Evolutionary conservation across 345 rosid genomes (phyloP).

Genomic region (Euphorbia pulcherrima): DNA sequence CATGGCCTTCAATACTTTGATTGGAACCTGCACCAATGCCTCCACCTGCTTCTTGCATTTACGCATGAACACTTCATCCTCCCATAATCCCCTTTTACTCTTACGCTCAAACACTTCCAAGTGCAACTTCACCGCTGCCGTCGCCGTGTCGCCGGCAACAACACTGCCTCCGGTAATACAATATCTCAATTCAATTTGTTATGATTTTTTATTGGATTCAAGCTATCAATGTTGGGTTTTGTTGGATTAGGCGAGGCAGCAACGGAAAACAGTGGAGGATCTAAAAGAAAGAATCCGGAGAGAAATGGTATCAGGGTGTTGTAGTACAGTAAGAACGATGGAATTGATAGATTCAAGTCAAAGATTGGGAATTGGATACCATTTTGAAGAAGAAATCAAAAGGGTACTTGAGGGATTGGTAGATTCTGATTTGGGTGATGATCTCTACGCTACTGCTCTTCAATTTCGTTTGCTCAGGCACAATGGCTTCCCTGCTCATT

Average conservation of each 20-base stretch:
- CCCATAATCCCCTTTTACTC: too few relatives aligned
- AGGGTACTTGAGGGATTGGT: not conserved
- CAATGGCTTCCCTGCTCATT: constrained; percentile 3
- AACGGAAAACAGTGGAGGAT: constrained; percentile 14
- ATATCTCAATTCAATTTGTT: too few relatives aligned
- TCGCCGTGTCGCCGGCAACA: too few relatives aligned
- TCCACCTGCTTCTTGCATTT: too few relatives aligned
- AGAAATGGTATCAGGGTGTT: constrained; percentile 7
- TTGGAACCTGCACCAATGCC: too few relatives aligned
- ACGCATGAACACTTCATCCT: too few relatives aligned
- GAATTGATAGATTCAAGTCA: constrained; percentile 22
- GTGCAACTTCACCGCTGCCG: too few relatives aligned
- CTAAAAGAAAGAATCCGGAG: constrained; percentile 8
- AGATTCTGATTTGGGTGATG: not conserved
- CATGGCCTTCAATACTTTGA: too few relatives aligned
- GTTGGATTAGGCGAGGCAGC: not conserved
- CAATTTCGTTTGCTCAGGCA: constrained; percentile 28
- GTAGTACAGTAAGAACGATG: constrained; percentile 10
- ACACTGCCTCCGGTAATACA: too few relatives aligned
- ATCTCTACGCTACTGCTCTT: constrained; percentile 21
- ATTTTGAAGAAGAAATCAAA: constrained; percentile 19
- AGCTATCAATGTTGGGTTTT: too few relatives aligned
- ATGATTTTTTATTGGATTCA: too few relatives aligned
- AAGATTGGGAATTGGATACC: constrained; percentile 22
- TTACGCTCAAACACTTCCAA: too few relatives aligned